Percentiles rank a stretch among this genome's conserved stretches.
Conservation (phyloP, 495 filamentous ascomycete species). For the Trichoderma orchidacearum region DNA sequence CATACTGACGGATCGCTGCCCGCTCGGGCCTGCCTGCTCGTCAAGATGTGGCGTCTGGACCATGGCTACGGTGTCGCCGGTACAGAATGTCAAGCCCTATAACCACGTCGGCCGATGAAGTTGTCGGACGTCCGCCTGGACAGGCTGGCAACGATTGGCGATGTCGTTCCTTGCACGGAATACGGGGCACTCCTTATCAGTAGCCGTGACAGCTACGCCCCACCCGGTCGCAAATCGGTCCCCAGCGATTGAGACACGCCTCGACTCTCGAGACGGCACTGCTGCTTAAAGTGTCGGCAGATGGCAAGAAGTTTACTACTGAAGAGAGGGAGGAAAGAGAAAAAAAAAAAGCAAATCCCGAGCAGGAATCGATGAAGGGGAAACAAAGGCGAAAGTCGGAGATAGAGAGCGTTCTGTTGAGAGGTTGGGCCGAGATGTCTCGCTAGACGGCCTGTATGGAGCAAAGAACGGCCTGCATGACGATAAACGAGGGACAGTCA, state of each 20-base stretch:
- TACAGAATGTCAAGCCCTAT: neutral
- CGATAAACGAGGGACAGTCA: neutral
- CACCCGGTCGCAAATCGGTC: neutral
- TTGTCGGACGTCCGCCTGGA: neutral
- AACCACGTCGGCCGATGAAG: neutral
- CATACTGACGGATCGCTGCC: neutral
- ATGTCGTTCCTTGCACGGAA: neutral
- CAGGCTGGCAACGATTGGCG: neutral
- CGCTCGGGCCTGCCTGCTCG: neutral
- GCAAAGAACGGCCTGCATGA: too few relatives aligned
- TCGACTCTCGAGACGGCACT: neutral
- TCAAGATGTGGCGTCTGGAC: neutral
- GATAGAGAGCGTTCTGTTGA: slow-evolving; percentile 1
- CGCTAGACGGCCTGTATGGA: neutral
- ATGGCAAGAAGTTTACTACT: neutral
- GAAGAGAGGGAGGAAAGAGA: neutral
- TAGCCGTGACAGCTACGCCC: neutral
- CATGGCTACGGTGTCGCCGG: neutral
- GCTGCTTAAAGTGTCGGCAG: neutral
- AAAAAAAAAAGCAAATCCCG: neutral
- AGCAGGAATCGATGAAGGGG: too few relatives aligned
- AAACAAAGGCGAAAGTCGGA: neutral
- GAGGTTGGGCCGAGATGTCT: neutral
- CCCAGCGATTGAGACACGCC: neutral
- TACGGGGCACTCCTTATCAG: neutral